Evolutionary conservation across 148 eudicot genomes (phyloP), one percentile per base, ranked within the genome.

Genomic region (Silene conica): DNA sequence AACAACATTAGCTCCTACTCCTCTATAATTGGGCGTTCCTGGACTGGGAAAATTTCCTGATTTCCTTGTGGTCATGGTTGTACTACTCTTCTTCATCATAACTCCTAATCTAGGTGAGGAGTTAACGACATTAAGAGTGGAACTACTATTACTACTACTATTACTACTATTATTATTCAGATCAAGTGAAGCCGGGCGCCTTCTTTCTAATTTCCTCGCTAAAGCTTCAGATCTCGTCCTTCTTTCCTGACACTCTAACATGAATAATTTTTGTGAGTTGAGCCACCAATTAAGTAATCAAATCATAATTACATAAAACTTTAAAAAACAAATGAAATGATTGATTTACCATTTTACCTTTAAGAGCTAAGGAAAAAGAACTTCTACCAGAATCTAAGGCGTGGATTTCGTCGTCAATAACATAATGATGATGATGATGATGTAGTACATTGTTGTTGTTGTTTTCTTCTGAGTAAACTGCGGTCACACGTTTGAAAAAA

Each of bases 121-220:
- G 68, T 69, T 85, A 31, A 78, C 75, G 21, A 62, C 85, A 82
- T 81, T 78, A 14, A 82, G 67, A 20, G 22, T 46, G 7, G 52
- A 18, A 23, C 20, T 52, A 69, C 26, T 50, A 21, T 25, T 45
- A 68, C n/a, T 68, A 10, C 71, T 68, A 68, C 57, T 68, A 21
- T 21, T 68, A 46, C 21, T 65, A 54, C 34, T 73, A 41, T 84
- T 50, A 74, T 67, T 88, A 74, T 90, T 89, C 18, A 92, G 82
- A 87, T 95, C 97, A 25, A 92, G 66, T 1, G 96, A 90, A 71
- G 91, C 89, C 2, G 93, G 96, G 71, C 96, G 82, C 69, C 80
- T 76, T 22, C 92, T 76, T 20, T 90, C 87, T 18, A 79, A 74
- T 15, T 84, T 90, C 76, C 75, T 89, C 20, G 73, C 45, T 15